Percentiles rank a stretch among this genome's conserved stretches.
phyloP scores from a whole-genome alignment of 805 yeast species.

The Spathaspora sp. region DNA sequence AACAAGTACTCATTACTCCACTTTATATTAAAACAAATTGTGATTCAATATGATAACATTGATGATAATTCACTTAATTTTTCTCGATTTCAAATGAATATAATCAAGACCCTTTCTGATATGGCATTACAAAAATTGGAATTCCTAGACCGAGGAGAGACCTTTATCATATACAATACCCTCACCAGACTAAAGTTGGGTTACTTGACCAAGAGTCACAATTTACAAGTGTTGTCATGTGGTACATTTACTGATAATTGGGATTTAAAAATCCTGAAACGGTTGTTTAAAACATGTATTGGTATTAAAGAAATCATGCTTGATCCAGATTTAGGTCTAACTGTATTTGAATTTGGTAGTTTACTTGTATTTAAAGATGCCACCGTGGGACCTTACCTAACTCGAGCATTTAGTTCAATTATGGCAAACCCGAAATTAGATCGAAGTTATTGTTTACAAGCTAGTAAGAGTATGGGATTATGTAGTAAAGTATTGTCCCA shows the following conservation, averaged over 20 bases:
- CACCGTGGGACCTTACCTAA: slow-evolving; percentile 32
- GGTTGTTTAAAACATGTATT: slow-evolving; percentile 48
- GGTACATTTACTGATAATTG: slow-evolving; percentile 48
- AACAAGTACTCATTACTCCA: slow-evolving; percentile 23
- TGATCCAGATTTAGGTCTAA: slow-evolving; percentile 48
- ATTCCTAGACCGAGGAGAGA: slow-evolving; percentile 54
- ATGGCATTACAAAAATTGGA: slow-evolving; percentile 38
- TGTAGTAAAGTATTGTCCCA: slow-evolving; percentile 70
- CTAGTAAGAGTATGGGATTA: slow-evolving; percentile 58
- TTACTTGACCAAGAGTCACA: slow-evolving; percentile 49
- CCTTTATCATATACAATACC: slow-evolving; percentile 52
- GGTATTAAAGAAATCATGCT: slow-evolving; percentile 50
- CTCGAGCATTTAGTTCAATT: slow-evolving; percentile 47
- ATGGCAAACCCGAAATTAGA: slow-evolving; percentile 53
- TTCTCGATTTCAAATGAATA: slow-evolving; percentile 19
- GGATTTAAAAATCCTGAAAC: slow-evolving; percentile 39
- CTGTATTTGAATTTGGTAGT: slow-evolving; percentile 55
- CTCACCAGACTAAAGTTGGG: slow-evolving; percentile 46
- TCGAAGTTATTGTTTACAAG: slow-evolving; percentile 43
- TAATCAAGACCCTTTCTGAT: slow-evolving; percentile 26
- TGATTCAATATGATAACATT: slow-evolving; percentile 16
- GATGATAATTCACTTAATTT: slow-evolving; percentile 10
- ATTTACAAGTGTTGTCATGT: slow-evolving; percentile 59
- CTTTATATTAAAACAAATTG: slow-evolving; percentile 21
- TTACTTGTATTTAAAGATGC: slow-evolving; percentile 45